Conservation (phyloP, 345 rosid genomes). For the Cardamine occulta region DNA sequence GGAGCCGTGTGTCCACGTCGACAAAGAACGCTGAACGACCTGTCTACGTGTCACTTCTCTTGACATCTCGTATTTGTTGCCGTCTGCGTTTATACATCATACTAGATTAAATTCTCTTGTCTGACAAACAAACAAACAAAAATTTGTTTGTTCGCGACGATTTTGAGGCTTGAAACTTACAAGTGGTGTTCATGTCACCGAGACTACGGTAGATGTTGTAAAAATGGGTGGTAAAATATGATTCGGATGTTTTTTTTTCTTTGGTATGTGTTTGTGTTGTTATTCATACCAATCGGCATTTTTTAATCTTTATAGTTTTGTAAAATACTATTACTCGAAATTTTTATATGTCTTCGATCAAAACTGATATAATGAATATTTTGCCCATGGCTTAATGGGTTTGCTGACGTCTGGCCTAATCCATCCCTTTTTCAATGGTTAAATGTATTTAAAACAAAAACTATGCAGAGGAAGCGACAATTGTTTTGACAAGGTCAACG, state of each 20-base stretch:
- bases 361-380: not conserved
- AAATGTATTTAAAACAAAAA: too few species aligned
- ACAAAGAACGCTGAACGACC: slow-evolving; percentile 12
- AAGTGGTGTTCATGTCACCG: not conserved
- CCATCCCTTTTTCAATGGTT: too few species aligned
- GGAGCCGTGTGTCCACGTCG: slow-evolving; percentile 19
- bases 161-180: not conserved
- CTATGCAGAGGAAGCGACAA: not conserved
- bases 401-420: not conserved
- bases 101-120: not conserved
- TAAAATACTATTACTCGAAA: not conserved
- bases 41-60: slow-evolving; percentile 32
- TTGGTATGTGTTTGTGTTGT: not conserved
- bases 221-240: not conserved
- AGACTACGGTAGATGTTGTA: not conserved
- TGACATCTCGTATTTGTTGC: slow-evolving; percentile 21
- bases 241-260: not conserved
- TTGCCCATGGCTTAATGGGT: not conserved
- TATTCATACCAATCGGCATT: not conserved
- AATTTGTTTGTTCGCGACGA: not conserved
- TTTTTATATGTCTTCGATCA: not conserved
- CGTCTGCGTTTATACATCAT: not conserved
- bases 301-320: too few species aligned
- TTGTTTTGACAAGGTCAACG: not conserved
- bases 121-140: not conserved